Evolutionary conservation across 345 rosid genomes (phyloP).

Genomic region (Lumnitzera littorea): DNA sequence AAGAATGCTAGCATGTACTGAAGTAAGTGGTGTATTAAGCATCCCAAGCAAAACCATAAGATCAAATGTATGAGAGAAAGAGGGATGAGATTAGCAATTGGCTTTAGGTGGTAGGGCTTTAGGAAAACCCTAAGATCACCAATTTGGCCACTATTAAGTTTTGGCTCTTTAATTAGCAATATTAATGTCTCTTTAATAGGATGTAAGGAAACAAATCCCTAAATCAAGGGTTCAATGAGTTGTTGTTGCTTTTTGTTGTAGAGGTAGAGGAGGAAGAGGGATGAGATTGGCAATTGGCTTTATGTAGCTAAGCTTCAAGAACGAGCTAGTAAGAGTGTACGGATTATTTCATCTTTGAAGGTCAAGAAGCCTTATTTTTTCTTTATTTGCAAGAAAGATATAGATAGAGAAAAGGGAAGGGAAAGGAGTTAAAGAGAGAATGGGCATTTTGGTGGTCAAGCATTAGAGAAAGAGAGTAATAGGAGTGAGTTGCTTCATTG

Average conservation of each 20-base stretch:
- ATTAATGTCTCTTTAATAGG: conserved; percentile 54
- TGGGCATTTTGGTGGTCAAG: not conserved
- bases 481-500: too few relatives aligned
- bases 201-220: conserved; percentile 69
- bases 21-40: conserved; percentile 42
- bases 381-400: conserved; percentile 42
- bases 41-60: conserved; percentile 38
- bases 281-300: conserved; percentile 40
- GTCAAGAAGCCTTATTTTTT: conserved; percentile 82
- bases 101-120: conserved; percentile 38
- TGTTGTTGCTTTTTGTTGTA: conserved; percentile 36
- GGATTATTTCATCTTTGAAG: conserved; percentile 70
- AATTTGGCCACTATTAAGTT: conserved; percentile 57
- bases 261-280: conserved; percentile 26
- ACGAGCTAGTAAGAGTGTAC: conserved; percentile 83
- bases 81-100: conserved; percentile 38
- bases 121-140: conserved; percentile 15
- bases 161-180: conserved; percentile 86
- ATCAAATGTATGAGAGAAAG: conserved; percentile 22
- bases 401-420: not conserved
- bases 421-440: not conserved
- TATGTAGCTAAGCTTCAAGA: conserved; percentile 49
- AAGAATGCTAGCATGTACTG: conserved; percentile 32
- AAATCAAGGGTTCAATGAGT: conserved; percentile 29
- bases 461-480: not conserved